Conservation (phyloP, 2,329 filamentous ascomycete genomes). For the Colletotrichum noveboracense region DNA sequence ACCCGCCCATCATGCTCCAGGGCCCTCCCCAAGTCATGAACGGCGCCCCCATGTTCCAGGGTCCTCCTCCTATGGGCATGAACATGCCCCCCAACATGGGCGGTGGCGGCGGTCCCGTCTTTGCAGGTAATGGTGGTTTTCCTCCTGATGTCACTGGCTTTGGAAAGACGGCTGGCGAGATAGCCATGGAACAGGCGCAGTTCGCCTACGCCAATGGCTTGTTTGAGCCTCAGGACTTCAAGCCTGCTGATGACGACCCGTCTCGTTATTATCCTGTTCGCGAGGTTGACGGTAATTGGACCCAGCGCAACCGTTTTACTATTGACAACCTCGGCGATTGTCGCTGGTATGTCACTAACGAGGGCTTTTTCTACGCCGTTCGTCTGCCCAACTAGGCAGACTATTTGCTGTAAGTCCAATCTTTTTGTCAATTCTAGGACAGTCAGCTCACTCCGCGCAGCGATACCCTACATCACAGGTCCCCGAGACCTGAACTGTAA, state of each 20-base stretch:
- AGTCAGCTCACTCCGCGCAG: neutral
- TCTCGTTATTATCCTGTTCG: slow-evolving; percentile 66
- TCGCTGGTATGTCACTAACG: slow-evolving; percentile 64
- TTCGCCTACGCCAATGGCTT: slow-evolving; percentile 55
- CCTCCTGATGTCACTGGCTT: slow-evolving; percentile 57
- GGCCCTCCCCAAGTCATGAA: slow-evolving; percentile 25
- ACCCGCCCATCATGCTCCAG: slow-evolving; percentile 33
- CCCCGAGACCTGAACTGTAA: neutral
- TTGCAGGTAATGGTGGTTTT: slow-evolving; percentile 43
- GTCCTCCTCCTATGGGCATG: slow-evolving; percentile 11
- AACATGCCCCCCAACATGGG: neutral
- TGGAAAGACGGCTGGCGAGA: slow-evolving; percentile 55
- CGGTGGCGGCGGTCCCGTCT: slow-evolving; percentile 2
- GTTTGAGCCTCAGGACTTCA: slow-evolving; percentile 66
- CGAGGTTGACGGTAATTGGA: slow-evolving; percentile 66
- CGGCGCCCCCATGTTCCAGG: slow-evolving; percentile 1
- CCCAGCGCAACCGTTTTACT: slow-evolving; percentile 62
- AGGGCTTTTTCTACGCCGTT: slow-evolving; percentile 67
- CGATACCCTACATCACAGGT: neutral
- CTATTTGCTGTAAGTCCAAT: neutral
- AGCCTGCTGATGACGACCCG: slow-evolving; percentile 65
- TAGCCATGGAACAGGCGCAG: slow-evolving; percentile 51
- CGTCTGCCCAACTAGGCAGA: slow-evolving; percentile 47
- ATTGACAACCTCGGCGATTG: slow-evolving; percentile 63
- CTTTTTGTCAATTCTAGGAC: neutral